Conservation (phyloP, 2,329 filamentous ascomycete genomes). For the Ophiocordyceps camponoti-saundersi region DNA sequence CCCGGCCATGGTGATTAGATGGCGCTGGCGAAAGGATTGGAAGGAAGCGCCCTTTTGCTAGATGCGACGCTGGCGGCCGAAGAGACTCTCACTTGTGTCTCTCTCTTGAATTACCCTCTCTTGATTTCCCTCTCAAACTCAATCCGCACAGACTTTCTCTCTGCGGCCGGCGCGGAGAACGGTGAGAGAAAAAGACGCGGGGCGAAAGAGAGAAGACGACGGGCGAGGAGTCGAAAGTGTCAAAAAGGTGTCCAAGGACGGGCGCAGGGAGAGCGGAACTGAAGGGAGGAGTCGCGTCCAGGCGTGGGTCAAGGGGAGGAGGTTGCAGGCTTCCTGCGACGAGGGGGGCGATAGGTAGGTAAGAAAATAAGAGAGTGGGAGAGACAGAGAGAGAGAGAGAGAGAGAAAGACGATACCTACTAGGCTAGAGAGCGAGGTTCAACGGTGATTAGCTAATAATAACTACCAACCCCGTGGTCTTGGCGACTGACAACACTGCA, state of each 20-base stretch:
- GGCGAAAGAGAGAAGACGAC: not conserved
- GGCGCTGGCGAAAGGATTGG: not conserved
- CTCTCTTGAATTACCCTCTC: not conserved
- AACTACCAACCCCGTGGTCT: too few species aligned
- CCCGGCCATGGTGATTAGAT: conserved; percentile 26
- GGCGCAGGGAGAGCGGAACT: not conserved
- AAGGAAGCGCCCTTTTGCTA: too few species aligned
- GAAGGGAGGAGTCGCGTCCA: not conserved
- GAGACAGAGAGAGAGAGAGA: too few species aligned
- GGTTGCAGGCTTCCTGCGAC: not conserved
- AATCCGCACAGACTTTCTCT: not conserved
- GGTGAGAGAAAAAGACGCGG: not conserved
- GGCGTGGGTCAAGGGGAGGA: not conserved
- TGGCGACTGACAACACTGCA: too few species aligned
- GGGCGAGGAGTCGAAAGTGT: not conserved
- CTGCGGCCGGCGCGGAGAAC: not conserved
- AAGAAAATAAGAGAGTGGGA: not conserved
- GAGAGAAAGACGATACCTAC: too few species aligned
- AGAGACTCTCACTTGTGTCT: not conserved
- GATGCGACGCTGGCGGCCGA: not conserved
- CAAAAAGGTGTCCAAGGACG: not conserved
- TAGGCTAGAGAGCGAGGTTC: too few species aligned
- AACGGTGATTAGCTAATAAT: too few species aligned
- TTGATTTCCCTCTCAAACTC: not conserved
- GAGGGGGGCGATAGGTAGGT: not conserved